Conservation (phyloP, 495 filamentous ascomycete genomes). For the Trichodelitschia bisporula region DNA sequence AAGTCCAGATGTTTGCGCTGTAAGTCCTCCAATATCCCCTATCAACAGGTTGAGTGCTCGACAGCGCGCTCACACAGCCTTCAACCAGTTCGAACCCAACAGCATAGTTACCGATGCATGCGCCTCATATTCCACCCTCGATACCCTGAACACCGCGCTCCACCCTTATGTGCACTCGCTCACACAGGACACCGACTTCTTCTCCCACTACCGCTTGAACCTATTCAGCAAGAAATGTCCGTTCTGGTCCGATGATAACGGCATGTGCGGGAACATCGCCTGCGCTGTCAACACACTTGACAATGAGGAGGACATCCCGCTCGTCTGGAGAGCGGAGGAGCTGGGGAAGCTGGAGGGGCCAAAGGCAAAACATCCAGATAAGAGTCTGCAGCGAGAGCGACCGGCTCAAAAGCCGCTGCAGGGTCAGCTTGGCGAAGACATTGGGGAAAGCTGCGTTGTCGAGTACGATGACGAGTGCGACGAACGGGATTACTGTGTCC, state of each 20-base stretch:
- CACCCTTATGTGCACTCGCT: conserved; percentile 60
- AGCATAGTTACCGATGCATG: conserved; percentile 67
- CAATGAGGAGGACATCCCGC: conserved; percentile 78
- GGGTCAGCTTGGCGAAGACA: conserved; percentile 60
- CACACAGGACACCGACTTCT: conserved; percentile 80
- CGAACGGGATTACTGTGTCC: conserved; percentile 88
- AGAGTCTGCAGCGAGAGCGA: conserved; percentile 37
- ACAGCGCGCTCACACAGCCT: conserved; percentile 2
- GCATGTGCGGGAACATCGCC: conserved; percentile 92
- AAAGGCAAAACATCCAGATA: conserved; percentile 61
- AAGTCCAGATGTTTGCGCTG: conserved; percentile 35
- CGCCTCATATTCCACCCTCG: conserved; percentile 74
- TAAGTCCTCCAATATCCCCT: conserved; percentile 20
- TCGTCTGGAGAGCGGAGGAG: conserved; percentile 77
- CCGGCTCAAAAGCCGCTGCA: conserved; percentile 40
- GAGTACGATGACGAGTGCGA: conserved; percentile 98
- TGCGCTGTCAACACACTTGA: conserved; percentile 95
- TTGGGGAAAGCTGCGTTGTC: conserved; percentile 85
- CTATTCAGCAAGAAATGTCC: conserved; percentile 90
- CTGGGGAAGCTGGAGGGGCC: conserved; percentile 84
- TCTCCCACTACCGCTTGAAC: conserved; percentile 88
- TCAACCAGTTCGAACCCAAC: conserved; percentile 30
- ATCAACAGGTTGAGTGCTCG: conserved; percentile 5
- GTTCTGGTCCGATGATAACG: conserved; percentile 82
- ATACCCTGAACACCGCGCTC: conserved; percentile 53